A percentile compares a stretch with the other conserved stretches of the same genome.
Conservation (phyloP, 2,329 filamentous ascomycete species). For the Botrytis deweyae region DNA sequence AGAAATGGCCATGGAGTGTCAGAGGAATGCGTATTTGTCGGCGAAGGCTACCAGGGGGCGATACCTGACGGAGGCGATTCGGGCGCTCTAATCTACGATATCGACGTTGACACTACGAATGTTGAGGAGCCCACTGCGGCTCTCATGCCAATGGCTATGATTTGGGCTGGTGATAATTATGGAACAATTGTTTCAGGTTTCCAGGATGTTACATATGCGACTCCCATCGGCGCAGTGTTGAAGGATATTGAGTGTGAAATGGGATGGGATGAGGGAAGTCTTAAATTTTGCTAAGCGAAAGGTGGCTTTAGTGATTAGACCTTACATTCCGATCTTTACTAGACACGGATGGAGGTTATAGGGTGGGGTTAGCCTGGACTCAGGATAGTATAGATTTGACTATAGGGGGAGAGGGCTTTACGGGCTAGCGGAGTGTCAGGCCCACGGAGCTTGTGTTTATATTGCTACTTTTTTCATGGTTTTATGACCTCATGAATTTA, state of each 20-base stretch:
- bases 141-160: not conserved
- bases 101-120: not conserved
- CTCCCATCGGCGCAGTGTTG: not conserved
- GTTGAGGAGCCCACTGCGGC: not conserved
- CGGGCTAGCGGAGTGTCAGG: too few relatives aligned
- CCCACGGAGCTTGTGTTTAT: too few relatives aligned
- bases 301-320: not conserved
- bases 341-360: too few relatives aligned
- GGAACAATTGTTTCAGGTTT: not conserved
- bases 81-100: not conserved
- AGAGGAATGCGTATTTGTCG: not conserved
- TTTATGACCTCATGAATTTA: too few relatives aligned
- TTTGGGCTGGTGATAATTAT: not conserved
- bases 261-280: not conserved
- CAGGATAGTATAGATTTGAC: too few relatives aligned
- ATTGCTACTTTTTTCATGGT: too few relatives aligned
- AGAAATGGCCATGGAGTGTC: not conserved
- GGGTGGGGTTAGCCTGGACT: too few relatives aligned
- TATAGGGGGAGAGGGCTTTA: too few relatives aligned
- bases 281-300: not conserved
- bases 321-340: too few relatives aligned
- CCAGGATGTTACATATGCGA: not conserved
- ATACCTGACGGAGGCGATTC: not conserved
- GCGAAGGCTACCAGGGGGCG: accelerated
- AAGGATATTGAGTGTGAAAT: not conserved